Conservation (phyloP, 306 rosid species). For the barrel medic (Medicago truncatula) region MtrunA17r5.0-ANR NC_053046.1:29128001-29128500, state of each 20-base stretch:
- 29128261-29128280: constrained; percentile 10
- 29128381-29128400: neutral
- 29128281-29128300: constrained; percentile 5
- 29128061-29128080: neutral
- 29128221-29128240: constrained; percentile 70
- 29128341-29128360: constrained; percentile 7
- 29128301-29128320: constrained; percentile 1
- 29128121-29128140: constrained; percentile 60
- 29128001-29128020: constrained; percentile 19
- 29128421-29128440: neutral
- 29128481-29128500: neutral
- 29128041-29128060: constrained; percentile 5
- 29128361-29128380: no score
- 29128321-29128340: neutral
- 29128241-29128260: constrained; percentile 25
- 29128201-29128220: constrained; percentile 55
- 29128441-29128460: neutral
- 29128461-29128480: neutral
- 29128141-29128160: constrained; percentile 44
- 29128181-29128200: constrained; percentile 46
- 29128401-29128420: neutral
- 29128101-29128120: constrained; percentile 28
- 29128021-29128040: constrained; percentile 22
- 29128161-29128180: constrained; percentile 48
- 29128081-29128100: constrained; percentile 7